Conservation (phyloP, 2,329 filamentous ascomycete species). For the Penicillium sp. region DNA sequence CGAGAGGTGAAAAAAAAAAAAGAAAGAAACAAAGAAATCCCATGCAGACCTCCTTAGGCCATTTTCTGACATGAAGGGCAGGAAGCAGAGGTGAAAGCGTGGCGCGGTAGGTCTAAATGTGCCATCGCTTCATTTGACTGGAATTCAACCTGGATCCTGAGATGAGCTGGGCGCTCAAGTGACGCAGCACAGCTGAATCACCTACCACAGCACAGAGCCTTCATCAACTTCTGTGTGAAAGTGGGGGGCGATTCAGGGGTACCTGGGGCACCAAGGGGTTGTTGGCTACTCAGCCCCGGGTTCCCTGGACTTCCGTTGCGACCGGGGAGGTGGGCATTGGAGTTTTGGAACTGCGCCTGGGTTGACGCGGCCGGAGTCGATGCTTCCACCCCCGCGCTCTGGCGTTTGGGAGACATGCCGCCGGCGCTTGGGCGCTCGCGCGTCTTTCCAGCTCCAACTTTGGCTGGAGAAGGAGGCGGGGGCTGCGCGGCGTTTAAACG, state of each 20-base stretch:
- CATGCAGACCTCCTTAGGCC: conserved; percentile 20
- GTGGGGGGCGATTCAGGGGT: conserved; percentile 69
- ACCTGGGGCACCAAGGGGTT: conserved; percentile 55
- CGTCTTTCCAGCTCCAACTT: conserved; percentile 70
- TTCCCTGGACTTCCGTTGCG: conserved; percentile 59
- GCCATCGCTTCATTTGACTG: conserved; percentile 16
- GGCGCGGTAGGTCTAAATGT: conserved; percentile 16
- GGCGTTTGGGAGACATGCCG: conserved; percentile 71
- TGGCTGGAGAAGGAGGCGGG: conserved; percentile 81
- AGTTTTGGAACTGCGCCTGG: conserved; percentile 95
- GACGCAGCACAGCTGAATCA: conserved; percentile 27
- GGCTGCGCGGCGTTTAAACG: conserved; percentile 94
- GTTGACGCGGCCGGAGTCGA: conserved; percentile 85
- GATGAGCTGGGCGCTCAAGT: conserved; percentile 24
- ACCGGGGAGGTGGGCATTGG: conserved; percentile 75
- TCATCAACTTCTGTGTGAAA: conserved; percentile 89
- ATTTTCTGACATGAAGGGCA: conserved; percentile 17
- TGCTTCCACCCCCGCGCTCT: conserved; percentile 65
- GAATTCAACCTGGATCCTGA: conserved; percentile 36
- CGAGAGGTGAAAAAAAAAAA: conserved; percentile 13
- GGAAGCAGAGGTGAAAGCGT: conserved; percentile 14
- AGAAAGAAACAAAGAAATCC: conserved; percentile 17
- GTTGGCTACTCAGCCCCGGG: conserved; percentile 58
- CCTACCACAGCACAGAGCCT: conserved; percentile 82
- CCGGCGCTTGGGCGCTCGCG: conserved; percentile 73